Evolutionary conservation across 768 basidiomycete genomes (phyloP).

Genomic region (Pluteus cervinus): DNA sequence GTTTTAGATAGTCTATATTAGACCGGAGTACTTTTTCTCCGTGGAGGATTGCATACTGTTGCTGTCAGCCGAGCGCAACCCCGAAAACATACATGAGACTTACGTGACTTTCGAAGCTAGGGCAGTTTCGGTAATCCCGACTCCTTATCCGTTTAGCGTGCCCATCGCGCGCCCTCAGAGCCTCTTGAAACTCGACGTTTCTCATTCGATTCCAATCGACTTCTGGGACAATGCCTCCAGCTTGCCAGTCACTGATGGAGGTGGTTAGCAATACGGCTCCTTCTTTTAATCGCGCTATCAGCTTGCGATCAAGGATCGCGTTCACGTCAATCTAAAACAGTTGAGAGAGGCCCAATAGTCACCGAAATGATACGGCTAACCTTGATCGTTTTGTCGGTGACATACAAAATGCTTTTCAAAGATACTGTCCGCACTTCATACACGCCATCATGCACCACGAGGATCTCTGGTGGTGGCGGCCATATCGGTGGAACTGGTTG

Average conservation of each 20-base stretch:
- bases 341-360: constrained; percentile 3
- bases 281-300: constrained; percentile 56
- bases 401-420: constrained; percentile 66
- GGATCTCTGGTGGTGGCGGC: constrained; percentile 52
- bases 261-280: constrained; percentile 43
- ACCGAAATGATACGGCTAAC: constrained; percentile 25
- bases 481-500: constrained; percentile 67
- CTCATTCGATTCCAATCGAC: constrained; percentile 81
- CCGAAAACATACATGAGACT: constrained; percentile 26
- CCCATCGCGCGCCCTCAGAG: constrained; percentile 51
- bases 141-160: constrained; percentile 36
- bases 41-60: constrained; percentile 79
- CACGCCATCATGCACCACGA: constrained; percentile 43
- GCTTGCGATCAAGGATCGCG: constrained; percentile 59
- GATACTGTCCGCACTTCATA: constrained; percentile 68
- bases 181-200: constrained; percentile 89
- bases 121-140: constrained; percentile 52
- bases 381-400: constrained; percentile 70
- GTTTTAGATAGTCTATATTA: constrained; percentile 72
- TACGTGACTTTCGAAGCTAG: constrained; percentile 72
- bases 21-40: constrained; percentile 66
- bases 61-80: too few relatives aligned
- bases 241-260: constrained; percentile 53
- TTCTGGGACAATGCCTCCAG: constrained; percentile 51
- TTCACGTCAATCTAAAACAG: constrained; percentile 59